Evolutionary conservation across 2,329 filamentous ascomycete species (phyloP).

Genomic region (Cordyceps pruinosa): DNA sequence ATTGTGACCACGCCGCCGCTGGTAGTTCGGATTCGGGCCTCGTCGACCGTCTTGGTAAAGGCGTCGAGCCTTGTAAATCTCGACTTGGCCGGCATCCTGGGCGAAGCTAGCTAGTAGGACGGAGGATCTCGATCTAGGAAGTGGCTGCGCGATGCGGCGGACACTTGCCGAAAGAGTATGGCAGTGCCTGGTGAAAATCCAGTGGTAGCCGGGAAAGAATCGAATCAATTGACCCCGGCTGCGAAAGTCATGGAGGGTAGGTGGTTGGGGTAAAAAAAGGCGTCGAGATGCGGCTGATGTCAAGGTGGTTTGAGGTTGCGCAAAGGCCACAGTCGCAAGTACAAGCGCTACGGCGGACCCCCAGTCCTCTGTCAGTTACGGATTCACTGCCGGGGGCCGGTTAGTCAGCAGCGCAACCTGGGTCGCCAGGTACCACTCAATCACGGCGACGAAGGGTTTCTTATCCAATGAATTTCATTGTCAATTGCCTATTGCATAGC

Average conservation of each 20-base stretch:
- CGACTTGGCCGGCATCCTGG: slow-evolving; percentile 76
- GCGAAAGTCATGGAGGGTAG: slow-evolving; percentile 16
- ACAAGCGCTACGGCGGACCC: no score
- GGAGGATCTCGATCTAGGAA: not conserved
- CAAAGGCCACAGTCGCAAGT: slow-evolving; percentile 32
- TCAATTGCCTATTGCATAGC: no score
- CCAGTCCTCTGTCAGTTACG: no score
- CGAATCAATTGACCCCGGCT: slow-evolving; percentile 16
- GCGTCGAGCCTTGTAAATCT: slow-evolving; percentile 95
- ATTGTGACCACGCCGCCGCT: slow-evolving; percentile 95
- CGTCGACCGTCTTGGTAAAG: slow-evolving; percentile 98
- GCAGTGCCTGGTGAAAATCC: not conserved
- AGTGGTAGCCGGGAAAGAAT: not conserved
- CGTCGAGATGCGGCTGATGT: slow-evolving; percentile 3
- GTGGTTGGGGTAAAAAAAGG: not conserved
- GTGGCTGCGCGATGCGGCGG: not conserved
- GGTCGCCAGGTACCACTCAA: no score
- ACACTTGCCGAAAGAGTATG: not conserved
- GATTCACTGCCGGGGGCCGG: no score
- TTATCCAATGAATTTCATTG: no score
- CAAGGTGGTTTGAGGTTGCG: not conserved
- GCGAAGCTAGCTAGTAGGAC: slow-evolving; percentile 10
- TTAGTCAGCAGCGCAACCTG: no score
- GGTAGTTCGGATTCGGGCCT: slow-evolving; percentile 91
- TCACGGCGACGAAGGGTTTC: no score